Evolutionary conservation across 2,329 filamentous ascomycete genomes (phyloP).

Genomic region (Monilinia polystroma): DNA sequence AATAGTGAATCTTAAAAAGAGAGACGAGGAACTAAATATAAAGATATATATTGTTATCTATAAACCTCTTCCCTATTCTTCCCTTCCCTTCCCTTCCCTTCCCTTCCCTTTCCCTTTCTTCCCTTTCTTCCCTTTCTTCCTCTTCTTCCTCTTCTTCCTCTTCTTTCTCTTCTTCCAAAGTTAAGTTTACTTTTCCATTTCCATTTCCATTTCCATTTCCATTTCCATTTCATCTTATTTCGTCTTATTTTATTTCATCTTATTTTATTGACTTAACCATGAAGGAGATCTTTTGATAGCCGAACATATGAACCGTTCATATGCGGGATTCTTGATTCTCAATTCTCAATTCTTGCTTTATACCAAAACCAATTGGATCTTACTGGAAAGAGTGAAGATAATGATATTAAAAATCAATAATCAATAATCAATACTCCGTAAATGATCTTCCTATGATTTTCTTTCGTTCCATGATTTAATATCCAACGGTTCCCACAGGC

Average conservation of each 20-base stretch:
- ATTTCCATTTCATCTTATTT: background rate
- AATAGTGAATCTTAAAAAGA: too few species aligned
- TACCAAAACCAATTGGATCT: too few species aligned
- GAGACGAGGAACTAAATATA: too few species aligned
- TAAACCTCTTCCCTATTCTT: too few species aligned
- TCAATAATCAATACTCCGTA: background rate
- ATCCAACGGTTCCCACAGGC: too few species aligned
- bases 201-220: background rate
- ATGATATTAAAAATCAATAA: constrained; percentile 15
- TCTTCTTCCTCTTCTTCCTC: too few species aligned
- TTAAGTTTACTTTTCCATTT: too few species aligned
- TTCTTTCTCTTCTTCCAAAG: too few species aligned
- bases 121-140: background rate
- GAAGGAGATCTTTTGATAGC: background rate
- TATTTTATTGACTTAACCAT: background rate
- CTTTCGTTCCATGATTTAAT: too few species aligned
- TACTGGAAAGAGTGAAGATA: background rate
- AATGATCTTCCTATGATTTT: background rate
- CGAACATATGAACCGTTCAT: background rate
- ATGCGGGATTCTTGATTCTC: background rate
- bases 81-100: background rate
- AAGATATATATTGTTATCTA: too few species aligned
- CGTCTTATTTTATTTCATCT: background rate
- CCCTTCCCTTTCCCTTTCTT: background rate
- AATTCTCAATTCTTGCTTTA: background rate